These are phyloP conservation scores for Spongospora subterranea DNA, from an alignment of 208 protist genomes.

Conservation along the genomic window DNA sequence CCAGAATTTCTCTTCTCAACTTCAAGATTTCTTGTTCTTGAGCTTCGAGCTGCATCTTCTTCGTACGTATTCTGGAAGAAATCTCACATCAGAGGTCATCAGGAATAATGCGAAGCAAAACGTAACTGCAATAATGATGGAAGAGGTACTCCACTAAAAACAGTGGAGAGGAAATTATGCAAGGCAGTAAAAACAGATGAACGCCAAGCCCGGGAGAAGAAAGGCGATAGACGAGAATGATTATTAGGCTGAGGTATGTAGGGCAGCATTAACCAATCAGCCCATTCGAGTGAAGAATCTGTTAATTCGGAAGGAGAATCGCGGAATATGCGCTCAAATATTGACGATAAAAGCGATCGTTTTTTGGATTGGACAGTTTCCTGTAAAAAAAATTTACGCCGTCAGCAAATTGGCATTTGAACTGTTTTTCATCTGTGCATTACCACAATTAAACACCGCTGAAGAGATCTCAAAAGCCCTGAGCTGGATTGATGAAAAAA, in stretches of 20 bases:
- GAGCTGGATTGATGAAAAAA: neutral
- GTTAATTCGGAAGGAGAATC: conserved; percentile 20
- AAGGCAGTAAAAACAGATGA: neutral
- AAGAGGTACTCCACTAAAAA: neutral
- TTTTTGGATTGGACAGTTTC: too few species aligned
- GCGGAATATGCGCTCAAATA: neutral
- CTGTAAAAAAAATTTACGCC: too few species aligned
- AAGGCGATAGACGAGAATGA: neutral
- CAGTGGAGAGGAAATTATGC: conserved; percentile 20
- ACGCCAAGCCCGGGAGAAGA: neutral
- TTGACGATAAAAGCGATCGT: neutral
- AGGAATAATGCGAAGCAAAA: too few species aligned
- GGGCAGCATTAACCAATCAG: conserved; percentile 15
- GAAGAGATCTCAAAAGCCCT: neutral
- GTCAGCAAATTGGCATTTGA: neutral
- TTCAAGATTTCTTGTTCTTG: too few species aligned
- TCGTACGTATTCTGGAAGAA: too few species aligned
- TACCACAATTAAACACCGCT: conserved; percentile 30
- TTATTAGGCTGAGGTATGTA: neutral
- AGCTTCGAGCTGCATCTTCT: too few species aligned
- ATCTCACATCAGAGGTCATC: too few species aligned
- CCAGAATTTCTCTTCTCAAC: too few species aligned
- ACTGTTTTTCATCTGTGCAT: neutral
- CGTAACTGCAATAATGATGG: conserved; percentile 11
- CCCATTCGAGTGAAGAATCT: neutral